Evolutionary conservation across 768 basidiomycete genomes (phyloP).

Genomic region (Strobilomyces dryophilus): DNA sequence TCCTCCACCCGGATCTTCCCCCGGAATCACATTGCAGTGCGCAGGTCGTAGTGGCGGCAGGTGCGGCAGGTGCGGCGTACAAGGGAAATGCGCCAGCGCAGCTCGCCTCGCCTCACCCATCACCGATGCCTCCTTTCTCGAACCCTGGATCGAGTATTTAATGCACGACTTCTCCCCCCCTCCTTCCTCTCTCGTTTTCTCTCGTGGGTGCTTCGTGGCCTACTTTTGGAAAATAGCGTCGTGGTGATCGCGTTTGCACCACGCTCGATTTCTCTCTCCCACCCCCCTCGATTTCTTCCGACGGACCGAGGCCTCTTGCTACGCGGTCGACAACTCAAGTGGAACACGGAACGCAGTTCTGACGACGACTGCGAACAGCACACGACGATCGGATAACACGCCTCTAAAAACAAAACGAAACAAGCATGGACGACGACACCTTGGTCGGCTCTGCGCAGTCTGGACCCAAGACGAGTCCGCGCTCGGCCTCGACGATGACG

Average conservation of each 20-base stretch:
- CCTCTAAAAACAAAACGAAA: neutral
- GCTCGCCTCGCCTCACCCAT: conserved; percentile 17
- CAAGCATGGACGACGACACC: conserved; percentile 24
- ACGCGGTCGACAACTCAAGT: neutral
- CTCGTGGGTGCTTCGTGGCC: conserved; percentile 14
- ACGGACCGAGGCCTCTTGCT: neutral
- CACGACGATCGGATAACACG: neutral
- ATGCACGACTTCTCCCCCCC: neutral
- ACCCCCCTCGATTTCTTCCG: neutral
- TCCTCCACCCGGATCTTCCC: neutral
- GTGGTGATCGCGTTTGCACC: conserved; percentile 8
- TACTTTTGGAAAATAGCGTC: neutral
- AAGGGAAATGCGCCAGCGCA: conserved; percentile 6
- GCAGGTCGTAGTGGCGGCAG: conserved; percentile 3
- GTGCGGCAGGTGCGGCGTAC: neutral
- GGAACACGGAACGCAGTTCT: neutral
- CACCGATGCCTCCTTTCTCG: neutral
- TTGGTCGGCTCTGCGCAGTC: conserved; percentile 19
- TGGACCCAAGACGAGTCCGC: conserved; percentile 17
- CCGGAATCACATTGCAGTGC: conserved; percentile 14
- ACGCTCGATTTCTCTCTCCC: neutral
- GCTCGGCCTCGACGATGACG: conserved; percentile 14
- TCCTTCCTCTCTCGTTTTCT: neutral
- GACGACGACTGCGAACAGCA: neutral
- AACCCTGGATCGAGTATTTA: conserved; percentile 19